Percentiles rank a stretch among this genome's conserved stretches.
Conservation (phyloP, 2,329 filamentous ascomycete genomes). For the Stagonosporopsis tanaceti region DNA sequence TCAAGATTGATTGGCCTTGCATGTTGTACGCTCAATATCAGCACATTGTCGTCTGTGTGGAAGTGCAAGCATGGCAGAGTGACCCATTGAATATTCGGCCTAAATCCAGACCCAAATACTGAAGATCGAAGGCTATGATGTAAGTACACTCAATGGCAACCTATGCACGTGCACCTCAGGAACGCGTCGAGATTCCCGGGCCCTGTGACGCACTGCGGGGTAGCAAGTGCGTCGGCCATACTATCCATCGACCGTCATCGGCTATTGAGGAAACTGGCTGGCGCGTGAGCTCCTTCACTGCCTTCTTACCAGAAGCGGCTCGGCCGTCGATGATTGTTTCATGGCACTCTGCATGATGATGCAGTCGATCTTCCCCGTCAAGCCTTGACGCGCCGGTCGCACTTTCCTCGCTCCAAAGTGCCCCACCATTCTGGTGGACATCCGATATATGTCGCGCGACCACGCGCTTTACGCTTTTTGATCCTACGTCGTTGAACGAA, state of each 20-base stretch:
- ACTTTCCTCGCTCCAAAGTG: conserved; percentile 9
- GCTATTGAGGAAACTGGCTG: conserved; percentile 4
- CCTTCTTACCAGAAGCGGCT: conserved; percentile 13
- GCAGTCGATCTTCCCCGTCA: conserved; percentile 13
- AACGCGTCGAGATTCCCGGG: conserved; percentile 1
- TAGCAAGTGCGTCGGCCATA: conserved; percentile 2
- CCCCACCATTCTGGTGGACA: conserved; percentile 19
- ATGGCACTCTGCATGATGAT: conserved; percentile 24
- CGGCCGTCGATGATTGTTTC: conserved; percentile 6
- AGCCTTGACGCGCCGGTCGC: conserved; percentile 16
- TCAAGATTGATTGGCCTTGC: background rate
- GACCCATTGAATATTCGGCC: background rate
- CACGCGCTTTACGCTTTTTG: conserved; percentile 1
- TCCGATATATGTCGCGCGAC: conserved; percentile 11
- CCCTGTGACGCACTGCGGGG: conserved; percentile 22
- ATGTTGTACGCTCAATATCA: too few relatives aligned
- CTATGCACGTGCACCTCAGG: conserved; percentile 8
- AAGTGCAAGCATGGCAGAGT: background rate
- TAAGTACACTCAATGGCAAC: background rate
- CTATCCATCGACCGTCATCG: conserved; percentile 3
- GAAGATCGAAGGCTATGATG: background rate
- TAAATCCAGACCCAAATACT: background rate
- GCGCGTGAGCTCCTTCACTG: conserved; percentile 15
- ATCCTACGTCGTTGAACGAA: background rate
- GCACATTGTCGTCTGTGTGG: background rate